Evolutionary conservation across 176 grass and related monocot species (phyloP).

Genomic region (Poa annua): DNA sequence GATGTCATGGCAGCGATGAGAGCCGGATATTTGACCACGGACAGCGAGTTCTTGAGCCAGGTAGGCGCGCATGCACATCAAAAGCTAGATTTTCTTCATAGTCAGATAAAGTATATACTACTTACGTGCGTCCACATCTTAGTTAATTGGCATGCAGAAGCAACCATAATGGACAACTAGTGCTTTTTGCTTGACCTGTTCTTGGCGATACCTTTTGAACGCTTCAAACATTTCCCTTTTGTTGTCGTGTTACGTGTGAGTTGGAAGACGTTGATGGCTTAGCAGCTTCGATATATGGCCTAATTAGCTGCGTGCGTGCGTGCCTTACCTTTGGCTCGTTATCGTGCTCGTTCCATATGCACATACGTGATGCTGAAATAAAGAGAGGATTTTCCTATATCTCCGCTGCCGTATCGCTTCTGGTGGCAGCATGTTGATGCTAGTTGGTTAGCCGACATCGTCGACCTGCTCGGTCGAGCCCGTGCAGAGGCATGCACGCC

Average conservation of each 20-base stretch:
- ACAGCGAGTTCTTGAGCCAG: constrained; percentile 73
- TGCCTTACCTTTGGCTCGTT: background rate
- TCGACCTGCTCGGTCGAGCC: too few species aligned
- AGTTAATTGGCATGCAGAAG: constrained; percentile 3
- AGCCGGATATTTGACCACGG: constrained; percentile 69
- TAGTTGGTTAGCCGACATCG: too few species aligned
- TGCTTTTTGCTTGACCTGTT: background rate
- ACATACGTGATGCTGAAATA: too few species aligned
- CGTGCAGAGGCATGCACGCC: too few species aligned
- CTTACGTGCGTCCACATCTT: background rate
- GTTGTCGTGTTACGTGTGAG: background rate
- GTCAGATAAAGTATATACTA: background rate
- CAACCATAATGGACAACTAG: background rate
- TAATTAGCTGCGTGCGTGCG: background rate
- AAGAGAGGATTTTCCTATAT: background rate
- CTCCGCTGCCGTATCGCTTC: background rate
- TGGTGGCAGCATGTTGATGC: background rate
- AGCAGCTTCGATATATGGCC: background rate
- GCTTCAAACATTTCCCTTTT: constrained; percentile 1
- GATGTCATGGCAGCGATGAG: constrained; percentile 55
- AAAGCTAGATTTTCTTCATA: background rate
- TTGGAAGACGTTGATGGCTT: background rate
- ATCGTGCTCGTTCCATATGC: background rate
- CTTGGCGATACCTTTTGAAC: constrained; percentile 29
- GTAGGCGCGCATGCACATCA: constrained; percentile 40